Evolutionary conservation across 352 stramenopile species (phyloP).

Genomic region (Thalassiosira gravida): DNA sequence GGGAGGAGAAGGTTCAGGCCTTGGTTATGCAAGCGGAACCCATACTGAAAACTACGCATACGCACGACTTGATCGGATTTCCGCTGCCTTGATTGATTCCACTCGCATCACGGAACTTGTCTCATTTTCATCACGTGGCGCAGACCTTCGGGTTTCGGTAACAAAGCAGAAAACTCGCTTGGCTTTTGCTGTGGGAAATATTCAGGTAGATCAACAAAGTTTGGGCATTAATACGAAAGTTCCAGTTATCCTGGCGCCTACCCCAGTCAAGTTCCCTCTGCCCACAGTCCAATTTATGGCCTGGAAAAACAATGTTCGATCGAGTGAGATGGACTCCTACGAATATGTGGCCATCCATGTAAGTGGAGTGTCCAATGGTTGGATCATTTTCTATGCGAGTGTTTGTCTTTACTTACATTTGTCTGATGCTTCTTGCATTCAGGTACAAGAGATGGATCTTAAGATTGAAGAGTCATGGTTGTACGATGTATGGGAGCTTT

Average conservation of each 20-base stretch:
- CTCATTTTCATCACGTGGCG: constrained; percentile 68
- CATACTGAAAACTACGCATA: constrained; percentile 73
- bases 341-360: constrained; percentile 72
- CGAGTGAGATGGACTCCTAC: constrained; percentile 76
- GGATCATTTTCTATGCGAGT: not conserved
- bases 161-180: constrained; percentile 80
- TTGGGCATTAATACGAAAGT: constrained; percentile 58
- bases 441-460: constrained; percentile 85
- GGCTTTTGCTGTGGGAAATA: constrained; percentile 68
- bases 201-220: constrained; percentile 86
- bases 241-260: constrained; percentile 79
- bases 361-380: constrained; percentile 5
- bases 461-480: constrained; percentile 84
- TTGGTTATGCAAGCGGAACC: constrained; percentile 9
- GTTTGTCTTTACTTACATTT: not conserved
- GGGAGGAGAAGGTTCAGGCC: not conserved
- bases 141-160: constrained; percentile 78
- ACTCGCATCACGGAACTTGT: constrained; percentile 74
- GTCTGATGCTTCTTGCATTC: constrained; percentile 25
- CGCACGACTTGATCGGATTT: constrained; percentile 69
- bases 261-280: constrained; percentile 66
- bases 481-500: constrained; percentile 83
- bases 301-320: constrained; percentile 83
- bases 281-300: constrained; percentile 81
- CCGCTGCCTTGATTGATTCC: constrained; percentile 82